Conservation (phyloP, 116 monocot genomes). For the Zostera marina region DNA sequence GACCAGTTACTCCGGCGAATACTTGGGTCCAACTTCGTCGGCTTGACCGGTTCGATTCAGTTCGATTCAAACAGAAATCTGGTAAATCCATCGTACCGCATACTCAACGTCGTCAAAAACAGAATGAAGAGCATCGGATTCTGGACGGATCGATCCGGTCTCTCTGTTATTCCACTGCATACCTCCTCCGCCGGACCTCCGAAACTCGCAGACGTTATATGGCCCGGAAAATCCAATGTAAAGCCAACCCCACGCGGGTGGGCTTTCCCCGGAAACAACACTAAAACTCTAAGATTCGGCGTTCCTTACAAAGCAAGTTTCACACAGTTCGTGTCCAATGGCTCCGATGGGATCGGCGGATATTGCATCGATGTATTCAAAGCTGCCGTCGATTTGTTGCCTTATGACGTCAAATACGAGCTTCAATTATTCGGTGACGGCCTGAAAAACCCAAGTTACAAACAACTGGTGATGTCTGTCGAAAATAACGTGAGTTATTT, state of each 20-base stretch:
- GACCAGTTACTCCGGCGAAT: constrained; percentile 35
- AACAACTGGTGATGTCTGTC: constrained; percentile 71
- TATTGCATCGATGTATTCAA: constrained; percentile 80
- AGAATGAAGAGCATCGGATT: constrained; percentile 45
- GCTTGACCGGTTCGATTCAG: constrained; percentile 44
- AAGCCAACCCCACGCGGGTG: constrained; percentile 84
- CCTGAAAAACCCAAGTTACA: constrained; percentile 52
- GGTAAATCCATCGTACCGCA: constrained; percentile 61
- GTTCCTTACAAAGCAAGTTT: constrained; percentile 63
- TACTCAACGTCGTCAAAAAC: constrained; percentile 58
- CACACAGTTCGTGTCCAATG: constrained; percentile 37
- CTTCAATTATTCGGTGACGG: constrained; percentile 76
- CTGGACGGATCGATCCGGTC: constrained; percentile 67
- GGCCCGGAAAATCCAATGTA: constrained; percentile 63
- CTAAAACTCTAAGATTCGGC: constrained; percentile 58
- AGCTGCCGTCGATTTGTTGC: constrained; percentile 57
- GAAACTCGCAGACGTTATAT: constrained; percentile 42
- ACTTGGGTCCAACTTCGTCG: constrained; percentile 34
- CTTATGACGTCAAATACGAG: constrained; percentile 66
- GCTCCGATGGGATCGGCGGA: constrained; percentile 43
- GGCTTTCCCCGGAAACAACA: constrained; percentile 83
- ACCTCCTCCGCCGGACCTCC: constrained; percentile 16
- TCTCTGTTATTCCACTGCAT: constrained; percentile 40
- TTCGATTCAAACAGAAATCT: constrained; percentile 42
- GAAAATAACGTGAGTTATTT: constrained; percentile 53